A percentile compares a stretch with the other conserved stretches of the same genome.
Conservation (phyloP, 2,329 filamentous ascomycete species). For the Colletotrichum phormii region DNA sequence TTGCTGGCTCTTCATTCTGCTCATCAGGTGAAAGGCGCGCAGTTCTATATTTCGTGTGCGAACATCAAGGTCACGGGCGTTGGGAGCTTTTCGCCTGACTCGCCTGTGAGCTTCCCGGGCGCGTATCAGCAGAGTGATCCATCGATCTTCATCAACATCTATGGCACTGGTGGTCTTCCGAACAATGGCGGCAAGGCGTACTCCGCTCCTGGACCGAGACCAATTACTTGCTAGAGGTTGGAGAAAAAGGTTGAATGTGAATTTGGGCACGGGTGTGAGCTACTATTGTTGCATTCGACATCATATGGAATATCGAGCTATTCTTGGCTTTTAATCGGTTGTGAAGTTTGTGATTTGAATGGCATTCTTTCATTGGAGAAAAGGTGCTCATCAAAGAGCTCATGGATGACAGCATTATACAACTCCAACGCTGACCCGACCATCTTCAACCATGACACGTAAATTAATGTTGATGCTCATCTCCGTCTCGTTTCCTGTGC, state of each 20-base stretch:
- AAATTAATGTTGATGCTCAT: background rate
- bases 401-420: background rate
- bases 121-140: slow-evolving; percentile 57
- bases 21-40: slow-evolving; percentile 54
- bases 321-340: no score
- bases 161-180: slow-evolving; percentile 53
- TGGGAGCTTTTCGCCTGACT: slow-evolving; percentile 48
- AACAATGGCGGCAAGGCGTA: slow-evolving; percentile 56
- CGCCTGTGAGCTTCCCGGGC: slow-evolving; percentile 58
- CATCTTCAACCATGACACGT: background rate
- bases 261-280: no score
- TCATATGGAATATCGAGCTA: no score
- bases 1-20: slow-evolving; percentile 65
- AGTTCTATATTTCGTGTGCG: slow-evolving; percentile 66
- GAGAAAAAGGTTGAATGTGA: background rate
- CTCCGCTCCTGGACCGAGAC: slow-evolving; percentile 50
- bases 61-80: slow-evolving; percentile 65
- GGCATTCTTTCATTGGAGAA: background rate
- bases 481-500: background rate
- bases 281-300: background rate
- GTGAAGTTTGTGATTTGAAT: background rate
- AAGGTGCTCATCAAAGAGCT: background rate
- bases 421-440: background rate
- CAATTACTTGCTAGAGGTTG: slow-evolving; percentile 44
- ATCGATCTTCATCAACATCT: slow-evolving; percentile 60